Evolutionary conservation across 257 asterid species (phyloP), one percentile per base, ranked within the genome.

Genomic region (Solanum bulbocastanum): DNA sequence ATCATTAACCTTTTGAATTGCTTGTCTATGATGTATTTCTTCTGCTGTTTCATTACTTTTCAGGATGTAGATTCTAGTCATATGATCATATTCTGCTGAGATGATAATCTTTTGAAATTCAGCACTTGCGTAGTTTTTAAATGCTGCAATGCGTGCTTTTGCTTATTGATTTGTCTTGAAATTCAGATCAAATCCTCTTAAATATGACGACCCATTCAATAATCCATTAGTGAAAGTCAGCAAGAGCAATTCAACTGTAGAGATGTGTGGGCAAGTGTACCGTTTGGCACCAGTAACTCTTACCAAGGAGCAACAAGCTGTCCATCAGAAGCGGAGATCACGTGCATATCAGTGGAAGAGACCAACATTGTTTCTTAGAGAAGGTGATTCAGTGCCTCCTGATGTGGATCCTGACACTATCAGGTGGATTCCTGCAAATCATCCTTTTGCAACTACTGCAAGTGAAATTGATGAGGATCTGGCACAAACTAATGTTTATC

Each of bases 281-380:
- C 96, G 97, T 72, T 87, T 97, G 74, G 99, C 98, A 87, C 99
- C 99, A 27, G 99, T 97, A 83, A 92, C 94, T 65, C 99, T 97
- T 85, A 97, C 99, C 25, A 90, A 91, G 86, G 99, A 97, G 87
- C 92, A 92, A 85, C 98, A 95, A 89, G 89, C 93, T 44, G 86
- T 94, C 87, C 99, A 97, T 92, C 94, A 97, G 89, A 96, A 93
- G 89, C 92, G 99, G 88, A 95, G 99, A 89, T 97, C 99, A 33
- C 99, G 96, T 86, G 99, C 99, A 18, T 97, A 97, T 90, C 98
- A 97, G 91, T 97, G 99, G 99, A 97, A 95, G 92, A 94, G 99
- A 89, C 99, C 99, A n/a, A 93, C 98, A 83, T 87, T 94, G 37
- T 97, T 97, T 90, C 98, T 97, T 36, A 97, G 88, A 90, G 99